A percentile compares a stretch with the other conserved stretches of the same genome.
Conservation (phyloP, 1,284 basidiomycete species). For the Ganoderma resinaceum region DNA sequence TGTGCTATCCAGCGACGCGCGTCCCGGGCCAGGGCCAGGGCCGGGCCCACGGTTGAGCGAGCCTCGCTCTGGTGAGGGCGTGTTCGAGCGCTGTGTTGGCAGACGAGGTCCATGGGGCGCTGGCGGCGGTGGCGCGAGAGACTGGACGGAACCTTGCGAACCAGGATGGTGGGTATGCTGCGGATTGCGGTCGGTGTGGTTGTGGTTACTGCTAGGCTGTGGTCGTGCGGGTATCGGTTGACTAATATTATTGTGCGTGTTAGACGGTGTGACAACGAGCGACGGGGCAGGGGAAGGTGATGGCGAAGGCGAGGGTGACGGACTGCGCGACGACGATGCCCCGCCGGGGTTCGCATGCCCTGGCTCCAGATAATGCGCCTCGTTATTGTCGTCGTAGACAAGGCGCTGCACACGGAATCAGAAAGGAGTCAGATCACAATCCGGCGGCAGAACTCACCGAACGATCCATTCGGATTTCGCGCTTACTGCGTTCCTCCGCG, state of each 20-base stretch:
- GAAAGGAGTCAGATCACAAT: background rate
- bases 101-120: constrained; percentile 74
- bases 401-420: constrained; percentile 19
- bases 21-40: constrained; percentile 1
- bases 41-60: constrained; percentile 13
- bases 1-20: constrained; percentile 30
- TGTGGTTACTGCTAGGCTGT: constrained; percentile 1
- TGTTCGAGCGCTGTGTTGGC: constrained; percentile 61
- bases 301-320: constrained; percentile 47
- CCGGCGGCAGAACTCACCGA: constrained; percentile 48
- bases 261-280: constrained; percentile 39
- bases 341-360: constrained; percentile 35
- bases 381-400: constrained; percentile 37
- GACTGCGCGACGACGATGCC: constrained; percentile 46
- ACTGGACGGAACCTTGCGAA: constrained; percentile 37
- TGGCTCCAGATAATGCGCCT: constrained; percentile 30
- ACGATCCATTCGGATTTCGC: constrained; percentile 61
- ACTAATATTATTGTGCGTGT: constrained; percentile 22
- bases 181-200: constrained; percentile 13
- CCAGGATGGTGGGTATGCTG: constrained; percentile 33
- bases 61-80: constrained; percentile 54
- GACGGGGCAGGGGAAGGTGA: constrained; percentile 46
- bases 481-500: constrained; percentile 66
- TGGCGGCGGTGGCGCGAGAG: constrained; percentile 68
- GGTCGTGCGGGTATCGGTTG: constrained; percentile 40